phyloP scores from a whole-genome alignment of 495 filamentous ascomycete genomes.

The Amniculicola lignicola region DNA sequence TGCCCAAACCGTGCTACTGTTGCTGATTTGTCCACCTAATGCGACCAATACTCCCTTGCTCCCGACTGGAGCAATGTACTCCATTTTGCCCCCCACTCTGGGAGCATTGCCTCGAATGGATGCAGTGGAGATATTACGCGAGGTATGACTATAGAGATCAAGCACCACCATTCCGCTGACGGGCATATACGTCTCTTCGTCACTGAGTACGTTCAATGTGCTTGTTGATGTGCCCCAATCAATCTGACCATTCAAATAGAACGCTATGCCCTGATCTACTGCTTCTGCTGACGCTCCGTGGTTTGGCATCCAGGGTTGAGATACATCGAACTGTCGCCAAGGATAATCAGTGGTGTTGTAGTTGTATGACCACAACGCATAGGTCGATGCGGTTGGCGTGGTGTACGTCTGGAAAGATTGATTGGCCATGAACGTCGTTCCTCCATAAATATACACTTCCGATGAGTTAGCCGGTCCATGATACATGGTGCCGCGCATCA shows the following conservation, averaged over 20 bases:
- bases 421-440: slow-evolving; percentile 18
- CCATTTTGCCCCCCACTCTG: slow-evolving; percentile 21
- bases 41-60: slow-evolving; percentile 25
- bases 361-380: slow-evolving; percentile 33
- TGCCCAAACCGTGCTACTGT: background rate
- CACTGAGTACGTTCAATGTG: slow-evolving; percentile 25
- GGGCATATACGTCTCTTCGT: slow-evolving; percentile 15
- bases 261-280: slow-evolving; percentile 40
- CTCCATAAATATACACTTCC: slow-evolving; percentile 22
- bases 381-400: background rate
- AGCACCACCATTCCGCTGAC: slow-evolving; percentile 45
- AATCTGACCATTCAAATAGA: slow-evolving; percentile 47
- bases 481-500: slow-evolving; percentile 43
- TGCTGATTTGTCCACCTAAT: slow-evolving; percentile 21
- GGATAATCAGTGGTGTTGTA: slow-evolving; percentile 35
- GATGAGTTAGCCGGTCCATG: slow-evolving; percentile 32
- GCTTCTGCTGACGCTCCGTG: slow-evolving; percentile 43
- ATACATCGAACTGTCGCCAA: slow-evolving; percentile 45
- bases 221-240: slow-evolving; percentile 37
- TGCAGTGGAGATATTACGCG: slow-evolving; percentile 27
- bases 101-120: slow-evolving; percentile 5
- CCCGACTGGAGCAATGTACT: slow-evolving; percentile 22
- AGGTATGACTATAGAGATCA: slow-evolving; percentile 37
- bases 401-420: background rate
- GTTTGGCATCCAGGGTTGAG: slow-evolving; percentile 38